Percentiles rank a stretch among this genome's conserved stretches.
Conservation (phyloP, 2,329 filamentous ascomycete genomes). For the Diaporthe citri region DNA sequence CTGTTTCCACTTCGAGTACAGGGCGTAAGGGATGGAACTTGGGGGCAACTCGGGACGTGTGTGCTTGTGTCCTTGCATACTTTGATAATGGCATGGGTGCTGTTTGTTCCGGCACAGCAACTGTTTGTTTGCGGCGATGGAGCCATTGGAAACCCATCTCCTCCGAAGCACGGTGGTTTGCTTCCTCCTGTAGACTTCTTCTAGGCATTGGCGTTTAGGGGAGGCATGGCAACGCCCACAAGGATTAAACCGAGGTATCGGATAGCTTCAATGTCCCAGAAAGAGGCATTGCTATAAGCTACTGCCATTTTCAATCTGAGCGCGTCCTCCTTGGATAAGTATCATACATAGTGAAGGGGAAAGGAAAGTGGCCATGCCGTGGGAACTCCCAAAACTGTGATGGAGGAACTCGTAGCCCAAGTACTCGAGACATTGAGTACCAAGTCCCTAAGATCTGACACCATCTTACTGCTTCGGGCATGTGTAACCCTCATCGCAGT, state of each 20-base stretch:
- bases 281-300: not conserved
- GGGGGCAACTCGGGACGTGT: not conserved
- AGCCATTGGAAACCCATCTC: not conserved
- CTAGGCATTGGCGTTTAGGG: conserved; percentile 38
- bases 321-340: no score
- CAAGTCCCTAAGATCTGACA: not conserved
- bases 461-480: conserved; percentile 20
- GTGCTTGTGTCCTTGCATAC: not conserved
- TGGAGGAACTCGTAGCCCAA: not conserved
- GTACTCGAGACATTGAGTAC: conserved; percentile 23
- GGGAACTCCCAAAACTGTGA: not conserved
- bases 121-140: not conserved
- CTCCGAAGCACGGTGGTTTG: conserved; percentile 15
- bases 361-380: not conserved
- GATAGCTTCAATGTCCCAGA: not conserved
- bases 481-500: conserved; percentile 22
- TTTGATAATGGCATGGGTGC: not conserved
- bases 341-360: not conserved
- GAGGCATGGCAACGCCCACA: not conserved
- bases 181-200: conserved; percentile 39
- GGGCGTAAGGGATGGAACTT: conserved; percentile 20
- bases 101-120: not conserved
- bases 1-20: not conserved
- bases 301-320: not conserved
- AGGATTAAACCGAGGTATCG: not conserved